Evolutionary conservation across 1,284 basidiomycete species (phyloP).

Genomic region (Acaromyces ingoldii): DNA sequence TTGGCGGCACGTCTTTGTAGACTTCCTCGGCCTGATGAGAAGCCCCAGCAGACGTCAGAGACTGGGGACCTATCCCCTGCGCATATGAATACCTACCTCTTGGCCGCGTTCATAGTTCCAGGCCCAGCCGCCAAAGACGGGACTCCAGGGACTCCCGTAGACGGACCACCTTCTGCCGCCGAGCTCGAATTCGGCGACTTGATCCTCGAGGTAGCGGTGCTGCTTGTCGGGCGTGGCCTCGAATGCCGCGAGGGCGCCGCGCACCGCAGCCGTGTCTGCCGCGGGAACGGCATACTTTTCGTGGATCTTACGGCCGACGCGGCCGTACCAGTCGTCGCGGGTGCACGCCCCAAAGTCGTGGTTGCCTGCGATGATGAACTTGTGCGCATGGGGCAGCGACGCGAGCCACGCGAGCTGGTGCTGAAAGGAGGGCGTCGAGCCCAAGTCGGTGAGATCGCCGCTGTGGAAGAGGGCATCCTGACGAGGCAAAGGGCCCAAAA

Average conservation of each 20-base stretch:
- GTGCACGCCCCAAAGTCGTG: slow-evolving; percentile 24
- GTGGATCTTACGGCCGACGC: slow-evolving; percentile 17
- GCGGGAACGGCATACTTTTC: slow-evolving; percentile 4
- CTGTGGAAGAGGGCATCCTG: slow-evolving; percentile 21
- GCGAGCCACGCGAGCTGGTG: slow-evolving; percentile 23
- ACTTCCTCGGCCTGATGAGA: too few relatives aligned
- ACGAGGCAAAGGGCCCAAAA: neutral
- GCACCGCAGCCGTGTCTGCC: slow-evolving; percentile 9
- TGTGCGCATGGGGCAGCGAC: slow-evolving; percentile 19
- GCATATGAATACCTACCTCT: slow-evolving; percentile 5
- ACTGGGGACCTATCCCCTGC: too few relatives aligned
- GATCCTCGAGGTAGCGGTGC: slow-evolving; percentile 17
- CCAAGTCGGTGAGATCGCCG: slow-evolving; percentile 26
- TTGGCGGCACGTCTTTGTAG: too few relatives aligned
- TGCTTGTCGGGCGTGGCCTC: neutral
- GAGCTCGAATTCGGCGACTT: slow-evolving; percentile 12
- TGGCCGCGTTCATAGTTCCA: slow-evolving; percentile 25
- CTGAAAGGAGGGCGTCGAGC: slow-evolving; percentile 10
- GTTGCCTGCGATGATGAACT: slow-evolving; percentile 26
- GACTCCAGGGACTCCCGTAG: slow-evolving; percentile 29
- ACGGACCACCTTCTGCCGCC: slow-evolving; percentile 17
- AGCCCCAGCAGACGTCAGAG: too few relatives aligned
- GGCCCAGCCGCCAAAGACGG: slow-evolving; percentile 24
- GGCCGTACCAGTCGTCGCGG: slow-evolving; percentile 11
- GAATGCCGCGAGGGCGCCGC: neutral